Percentiles rank a stretch among this genome's conserved stretches.
These are phyloP conservation scores for Rosa lucieae DNA, from an alignment of 306 rosid genomes.

Conservation along the genomic window DNA sequence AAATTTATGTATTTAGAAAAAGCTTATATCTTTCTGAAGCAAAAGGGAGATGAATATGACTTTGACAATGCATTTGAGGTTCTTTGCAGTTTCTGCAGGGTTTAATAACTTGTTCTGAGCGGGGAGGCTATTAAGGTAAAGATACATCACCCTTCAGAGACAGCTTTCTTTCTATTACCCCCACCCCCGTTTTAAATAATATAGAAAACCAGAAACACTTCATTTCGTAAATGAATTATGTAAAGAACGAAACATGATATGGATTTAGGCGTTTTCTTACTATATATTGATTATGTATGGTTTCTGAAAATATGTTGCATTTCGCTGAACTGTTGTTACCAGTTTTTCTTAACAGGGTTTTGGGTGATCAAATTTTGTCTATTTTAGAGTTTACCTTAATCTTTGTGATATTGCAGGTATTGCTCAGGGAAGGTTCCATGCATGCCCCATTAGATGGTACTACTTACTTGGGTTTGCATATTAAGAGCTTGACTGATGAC, in stretches of 20 bases:
- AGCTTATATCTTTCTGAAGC: neutral
- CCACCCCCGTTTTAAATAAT: neutral
- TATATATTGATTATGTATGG: too few species aligned
- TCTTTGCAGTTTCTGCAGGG: too few species aligned
- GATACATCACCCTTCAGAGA: too few species aligned
- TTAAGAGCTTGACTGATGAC: conserved; percentile 3
- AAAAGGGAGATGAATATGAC: neutral
- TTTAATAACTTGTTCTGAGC: too few species aligned
- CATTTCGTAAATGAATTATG: too few species aligned
- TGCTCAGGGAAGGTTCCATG: neutral
- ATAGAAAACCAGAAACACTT: neutral
- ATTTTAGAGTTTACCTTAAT: neutral
- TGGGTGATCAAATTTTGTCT: neutral
- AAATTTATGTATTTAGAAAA: neutral
- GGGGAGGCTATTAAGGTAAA: too few species aligned
- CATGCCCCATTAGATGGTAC: neutral
- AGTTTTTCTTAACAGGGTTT: neutral
- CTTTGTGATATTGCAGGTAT: neutral
- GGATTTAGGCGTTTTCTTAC: too few species aligned
- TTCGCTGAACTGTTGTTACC: neutral
- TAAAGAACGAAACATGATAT: too few species aligned
- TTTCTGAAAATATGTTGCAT: too few species aligned
- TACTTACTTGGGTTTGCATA: neutral
- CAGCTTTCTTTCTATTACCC: too few species aligned
- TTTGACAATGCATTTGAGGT: too few species aligned